phyloP scores from a whole-genome alignment of 2,329 filamentous ascomycete species.

The Alternaria arbusti region DNA sequence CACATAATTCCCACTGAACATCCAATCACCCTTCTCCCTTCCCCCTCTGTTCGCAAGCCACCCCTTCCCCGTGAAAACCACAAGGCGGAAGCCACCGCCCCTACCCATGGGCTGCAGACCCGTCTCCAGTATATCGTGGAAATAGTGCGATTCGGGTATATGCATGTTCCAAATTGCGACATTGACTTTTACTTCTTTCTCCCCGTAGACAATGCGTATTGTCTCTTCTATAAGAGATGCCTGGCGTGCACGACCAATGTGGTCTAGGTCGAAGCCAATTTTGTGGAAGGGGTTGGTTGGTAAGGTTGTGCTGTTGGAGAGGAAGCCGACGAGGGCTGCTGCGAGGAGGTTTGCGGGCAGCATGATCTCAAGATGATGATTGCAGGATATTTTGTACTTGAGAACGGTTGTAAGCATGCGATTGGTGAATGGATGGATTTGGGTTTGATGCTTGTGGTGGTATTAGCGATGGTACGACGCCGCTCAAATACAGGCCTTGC shows the following conservation, averaged over 20 bases:
- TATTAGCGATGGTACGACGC: too few relatives aligned
- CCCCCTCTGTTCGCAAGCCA: not conserved
- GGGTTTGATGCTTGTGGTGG: too few relatives aligned
- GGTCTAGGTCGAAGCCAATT: slow-evolving; percentile 9
- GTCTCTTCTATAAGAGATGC: slow-evolving; percentile 4
- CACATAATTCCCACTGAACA: not conserved
- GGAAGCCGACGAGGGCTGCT: not conserved
- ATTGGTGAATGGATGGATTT: too few relatives aligned
- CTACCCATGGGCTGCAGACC: slow-evolving; percentile 3
- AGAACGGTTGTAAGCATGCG: too few relatives aligned
- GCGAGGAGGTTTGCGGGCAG: not conserved
- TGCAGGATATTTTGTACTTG: too few relatives aligned
- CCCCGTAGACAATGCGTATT: not conserved
- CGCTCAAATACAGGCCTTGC: too few relatives aligned
- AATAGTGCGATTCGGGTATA: slow-evolving; percentile 8
- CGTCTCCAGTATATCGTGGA: slow-evolving; percentile 6
- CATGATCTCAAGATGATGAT: not conserved
- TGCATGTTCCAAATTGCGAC: slow-evolving; percentile 16
- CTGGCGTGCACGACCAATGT: slow-evolving; percentile 6
- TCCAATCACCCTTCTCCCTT: not conserved
- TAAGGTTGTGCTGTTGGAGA: not conserved
- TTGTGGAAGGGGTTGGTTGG: not conserved
- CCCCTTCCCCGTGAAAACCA: slow-evolving; percentile 4
- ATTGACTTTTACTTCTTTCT: not conserved
- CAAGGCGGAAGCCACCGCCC: slow-evolving; percentile 4